Conservation (phyloP, 2,329 filamentous ascomycete species). For the Colletotrichum sp. region DNA sequence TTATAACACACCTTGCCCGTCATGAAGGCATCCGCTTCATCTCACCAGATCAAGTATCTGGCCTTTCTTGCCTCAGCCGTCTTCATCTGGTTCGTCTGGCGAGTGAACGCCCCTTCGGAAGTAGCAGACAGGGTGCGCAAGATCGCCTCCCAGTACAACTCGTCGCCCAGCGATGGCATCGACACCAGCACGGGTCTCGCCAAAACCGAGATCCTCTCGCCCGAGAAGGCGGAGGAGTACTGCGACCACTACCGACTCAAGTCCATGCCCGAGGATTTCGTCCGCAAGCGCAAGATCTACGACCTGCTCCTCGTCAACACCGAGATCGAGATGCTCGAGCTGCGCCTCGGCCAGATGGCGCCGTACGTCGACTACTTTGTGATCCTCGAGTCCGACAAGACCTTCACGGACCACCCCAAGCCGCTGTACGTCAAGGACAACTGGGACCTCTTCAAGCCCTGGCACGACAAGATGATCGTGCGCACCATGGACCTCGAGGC, state of each 20-base stretch:
- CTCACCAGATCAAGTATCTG: conserved; percentile 11
- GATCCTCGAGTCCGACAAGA: conserved; percentile 62
- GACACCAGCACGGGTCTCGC: neutral
- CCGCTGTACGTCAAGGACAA: conserved; percentile 57
- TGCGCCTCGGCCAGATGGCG: conserved; percentile 63
- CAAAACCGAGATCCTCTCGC: neutral
- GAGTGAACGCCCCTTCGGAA: neutral
- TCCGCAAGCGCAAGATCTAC: conserved; percentile 54
- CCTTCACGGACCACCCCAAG: conserved; percentile 63
- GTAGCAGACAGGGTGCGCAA: neutral
- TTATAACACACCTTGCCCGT: neutral
- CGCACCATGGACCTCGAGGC: conserved; percentile 30
- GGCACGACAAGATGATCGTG: conserved; percentile 66
- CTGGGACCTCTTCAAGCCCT: conserved; percentile 55
- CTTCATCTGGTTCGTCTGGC: conserved; percentile 18
- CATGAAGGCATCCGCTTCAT: neutral
- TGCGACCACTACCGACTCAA: conserved; percentile 44
- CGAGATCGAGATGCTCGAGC: conserved; percentile 70
- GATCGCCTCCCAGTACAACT: neutral
- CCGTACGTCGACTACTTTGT: conserved; percentile 69
- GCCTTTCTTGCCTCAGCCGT: neutral
- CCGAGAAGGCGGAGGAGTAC: conserved; percentile 19
- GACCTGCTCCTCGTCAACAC: conserved; percentile 68
- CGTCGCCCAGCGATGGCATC: neutral
- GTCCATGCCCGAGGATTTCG: conserved; percentile 30